Conservation (phyloP, 1,284 basidiomycete genomes). For the Trametes versicolor region DNA sequence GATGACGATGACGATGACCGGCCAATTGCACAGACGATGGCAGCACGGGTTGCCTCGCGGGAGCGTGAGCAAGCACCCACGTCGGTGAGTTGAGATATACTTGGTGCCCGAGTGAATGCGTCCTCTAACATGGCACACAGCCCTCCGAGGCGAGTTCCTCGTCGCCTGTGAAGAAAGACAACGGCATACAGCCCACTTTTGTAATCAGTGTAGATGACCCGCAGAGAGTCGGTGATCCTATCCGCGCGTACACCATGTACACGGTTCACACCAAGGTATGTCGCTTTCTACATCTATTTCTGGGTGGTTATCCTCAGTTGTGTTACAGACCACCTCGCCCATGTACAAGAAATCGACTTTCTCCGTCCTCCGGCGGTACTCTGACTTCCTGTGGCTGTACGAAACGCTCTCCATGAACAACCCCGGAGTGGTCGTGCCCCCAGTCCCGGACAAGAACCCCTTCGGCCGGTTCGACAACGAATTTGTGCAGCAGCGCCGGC, state of each 20-base stretch:
- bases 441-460: slow-evolving; percentile 94
- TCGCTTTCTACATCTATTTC: slow-evolving; percentile 5
- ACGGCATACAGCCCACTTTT: slow-evolving; percentile 70
- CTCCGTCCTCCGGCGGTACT: slow-evolving; percentile 94
- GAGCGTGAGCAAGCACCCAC: slow-evolving; percentile 47
- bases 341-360: slow-evolving; percentile 84
- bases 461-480: slow-evolving; percentile 91
- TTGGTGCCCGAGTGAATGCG: not conserved
- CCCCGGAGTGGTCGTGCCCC: slow-evolving; percentile 96
- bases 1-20: slow-evolving; percentile 71
- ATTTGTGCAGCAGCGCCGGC: slow-evolving; percentile 87
- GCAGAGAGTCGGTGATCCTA: slow-evolving; percentile 92
- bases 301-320: slow-evolving; percentile 14
- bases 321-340: slow-evolving; percentile 79
- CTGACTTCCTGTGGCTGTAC: slow-evolving; percentile 97
- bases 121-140: slow-evolving; percentile 15
- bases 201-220: slow-evolving; percentile 91
- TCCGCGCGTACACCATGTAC: slow-evolving; percentile 93
- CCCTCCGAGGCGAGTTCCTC: slow-evolving; percentile 25
- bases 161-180: slow-evolving; percentile 42
- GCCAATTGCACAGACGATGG: slow-evolving; percentile 66
- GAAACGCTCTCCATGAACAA: slow-evolving; percentile 92
- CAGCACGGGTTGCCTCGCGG: slow-evolving; percentile 42
- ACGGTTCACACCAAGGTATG: slow-evolving; percentile 88
- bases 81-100: slow-evolving; percentile 42